Evolutionary conservation across 2,329 filamentous ascomycete genomes (phyloP).

Genomic region (Neodidymelliopsis sp.): DNA sequence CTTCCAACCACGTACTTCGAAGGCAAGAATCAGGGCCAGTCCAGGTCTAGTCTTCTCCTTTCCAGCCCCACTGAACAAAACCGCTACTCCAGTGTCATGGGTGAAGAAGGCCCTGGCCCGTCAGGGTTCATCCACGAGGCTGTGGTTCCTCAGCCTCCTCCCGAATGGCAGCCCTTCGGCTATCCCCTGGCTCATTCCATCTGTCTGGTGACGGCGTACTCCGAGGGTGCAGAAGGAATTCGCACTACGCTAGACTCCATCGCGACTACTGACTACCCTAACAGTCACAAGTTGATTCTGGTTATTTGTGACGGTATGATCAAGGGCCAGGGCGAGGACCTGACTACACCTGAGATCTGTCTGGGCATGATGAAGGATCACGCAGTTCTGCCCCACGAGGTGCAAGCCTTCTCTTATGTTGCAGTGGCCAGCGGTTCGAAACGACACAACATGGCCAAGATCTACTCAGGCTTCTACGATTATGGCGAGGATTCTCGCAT

Average conservation of each 20-base stretch:
- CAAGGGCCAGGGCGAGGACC: slow-evolving; percentile 88
- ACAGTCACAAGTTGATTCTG: slow-evolving; percentile 97
- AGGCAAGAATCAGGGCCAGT: slow-evolving; percentile 42
- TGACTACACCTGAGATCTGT: slow-evolving; percentile 89
- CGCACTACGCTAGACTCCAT: slow-evolving; percentile 95
- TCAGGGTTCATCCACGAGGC: slow-evolving; percentile 96
- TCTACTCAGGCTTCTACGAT: slow-evolving; percentile 98
- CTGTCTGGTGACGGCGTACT: slow-evolving; percentile 95
- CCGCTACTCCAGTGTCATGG: slow-evolving; percentile 62
- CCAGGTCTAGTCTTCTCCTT: slow-evolving; percentile 54
- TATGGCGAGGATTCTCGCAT: slow-evolving; percentile 85
- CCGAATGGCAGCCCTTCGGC: slow-evolving; percentile 97
- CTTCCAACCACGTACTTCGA: slow-evolving; percentile 55
- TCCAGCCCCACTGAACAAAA: slow-evolving; percentile 52
- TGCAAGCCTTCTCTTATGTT: slow-evolving; percentile 92
- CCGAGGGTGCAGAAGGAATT: slow-evolving; percentile 90
- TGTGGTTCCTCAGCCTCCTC: slow-evolving; percentile 93
- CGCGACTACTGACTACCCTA: slow-evolving; percentile 97
- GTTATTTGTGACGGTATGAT: slow-evolving; percentile 98
- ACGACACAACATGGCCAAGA: slow-evolving; percentile 99
- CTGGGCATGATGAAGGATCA: slow-evolving; percentile 95
- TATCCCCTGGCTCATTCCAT: slow-evolving; percentile 93
- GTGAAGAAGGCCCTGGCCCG: slow-evolving; percentile 77
- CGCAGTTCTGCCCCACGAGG: slow-evolving; percentile 78
- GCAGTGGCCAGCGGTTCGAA: slow-evolving; percentile 95